A percentile compares a stretch with the other conserved stretches of the same genome.
Conservation (phyloP, 352 stramenopile genomes). For the Pythium sukuiense region DNA sequence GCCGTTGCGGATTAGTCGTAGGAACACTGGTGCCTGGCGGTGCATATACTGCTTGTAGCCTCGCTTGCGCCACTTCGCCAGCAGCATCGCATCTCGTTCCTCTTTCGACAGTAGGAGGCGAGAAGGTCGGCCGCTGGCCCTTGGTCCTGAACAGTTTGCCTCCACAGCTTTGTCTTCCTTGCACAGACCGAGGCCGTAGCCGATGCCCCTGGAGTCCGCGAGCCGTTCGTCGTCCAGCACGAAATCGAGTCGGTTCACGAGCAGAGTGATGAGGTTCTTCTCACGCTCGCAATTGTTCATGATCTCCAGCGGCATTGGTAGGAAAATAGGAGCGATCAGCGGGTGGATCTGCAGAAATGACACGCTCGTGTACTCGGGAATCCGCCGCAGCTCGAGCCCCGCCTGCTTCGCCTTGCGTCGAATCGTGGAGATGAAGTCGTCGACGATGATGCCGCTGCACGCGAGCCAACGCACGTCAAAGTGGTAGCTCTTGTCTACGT, state of each 20-base stretch:
- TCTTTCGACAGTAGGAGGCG: conserved; percentile 38
- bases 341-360: conserved; percentile 76
- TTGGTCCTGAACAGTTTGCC: neutral
- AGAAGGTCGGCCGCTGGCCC: conserved; percentile 16
- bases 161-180: conserved; percentile 29
- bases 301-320: conserved; percentile 38
- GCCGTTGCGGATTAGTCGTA: conserved; percentile 65
- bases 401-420: conserved; percentile 67
- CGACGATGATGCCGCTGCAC: conserved; percentile 71
- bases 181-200: conserved; percentile 65
- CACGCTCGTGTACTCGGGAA: conserved; percentile 76
- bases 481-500: conserved; percentile 60
- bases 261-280: conserved; percentile 30
- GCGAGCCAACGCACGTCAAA: conserved; percentile 77
- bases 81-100: conserved; percentile 25
- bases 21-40: conserved; percentile 59
- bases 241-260: conserved; percentile 56
- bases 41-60: conserved; percentile 82
- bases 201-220: conserved; percentile 60
- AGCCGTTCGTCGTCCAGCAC: conserved; percentile 71
- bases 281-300: conserved; percentile 27
- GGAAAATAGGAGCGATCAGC: conserved; percentile 61
- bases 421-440: conserved; percentile 72
- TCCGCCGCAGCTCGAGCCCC: conserved; percentile 59
- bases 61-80: conserved; percentile 49